These are phyloP conservation scores for Dactylonectria macrodidyma DNA, from an alignment of 2,329 filamentous ascomycete genomes.

Conservation along the genomic window DNA sequence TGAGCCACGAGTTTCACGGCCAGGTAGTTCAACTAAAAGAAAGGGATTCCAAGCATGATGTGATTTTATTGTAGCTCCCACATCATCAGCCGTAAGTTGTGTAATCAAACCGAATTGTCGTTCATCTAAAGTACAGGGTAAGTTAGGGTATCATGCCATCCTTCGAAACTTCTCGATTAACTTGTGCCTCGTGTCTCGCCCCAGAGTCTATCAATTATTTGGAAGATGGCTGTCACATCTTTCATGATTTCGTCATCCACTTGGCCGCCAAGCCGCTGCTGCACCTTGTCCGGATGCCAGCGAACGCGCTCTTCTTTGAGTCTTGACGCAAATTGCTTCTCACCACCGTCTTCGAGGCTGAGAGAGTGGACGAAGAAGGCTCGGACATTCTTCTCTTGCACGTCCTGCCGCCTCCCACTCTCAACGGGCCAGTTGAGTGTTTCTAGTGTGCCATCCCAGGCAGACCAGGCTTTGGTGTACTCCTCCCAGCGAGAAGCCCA, in stretches of 20 bases:
- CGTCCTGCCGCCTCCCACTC: conserved; percentile 67
- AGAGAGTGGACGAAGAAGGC: conserved; percentile 75
- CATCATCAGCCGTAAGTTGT: background rate
- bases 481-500: conserved; percentile 74
- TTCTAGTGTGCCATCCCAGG: conserved; percentile 62
- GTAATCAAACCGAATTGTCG: background rate
- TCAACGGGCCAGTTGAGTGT: conserved; percentile 81
- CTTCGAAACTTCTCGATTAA: conserved; percentile 12
- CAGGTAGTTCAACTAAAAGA: background rate
- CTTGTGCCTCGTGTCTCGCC: conserved; percentile 66
- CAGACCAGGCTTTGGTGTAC: conserved; percentile 76
- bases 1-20: background rate
- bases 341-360: conserved; percentile 59
- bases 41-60: background rate
- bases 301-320: conserved; percentile 90
- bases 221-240: conserved; percentile 90
- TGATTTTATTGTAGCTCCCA: background rate
- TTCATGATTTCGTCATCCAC: conserved; percentile 82
- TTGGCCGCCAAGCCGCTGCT: conserved; percentile 84
- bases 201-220: conserved; percentile 89
- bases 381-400: conserved; percentile 73
- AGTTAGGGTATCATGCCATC: conserved; percentile 32
- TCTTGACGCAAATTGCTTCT: conserved; percentile 61
- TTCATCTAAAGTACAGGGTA: conserved; percentile 6
- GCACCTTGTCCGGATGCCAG: conserved; percentile 99